A percentile compares a stretch with the other conserved stretches of the same genome.
Evolutionary conservation across 23 red algal species (phyloP).

Genomic region (Gracilaria vermiculophylla): DNA sequence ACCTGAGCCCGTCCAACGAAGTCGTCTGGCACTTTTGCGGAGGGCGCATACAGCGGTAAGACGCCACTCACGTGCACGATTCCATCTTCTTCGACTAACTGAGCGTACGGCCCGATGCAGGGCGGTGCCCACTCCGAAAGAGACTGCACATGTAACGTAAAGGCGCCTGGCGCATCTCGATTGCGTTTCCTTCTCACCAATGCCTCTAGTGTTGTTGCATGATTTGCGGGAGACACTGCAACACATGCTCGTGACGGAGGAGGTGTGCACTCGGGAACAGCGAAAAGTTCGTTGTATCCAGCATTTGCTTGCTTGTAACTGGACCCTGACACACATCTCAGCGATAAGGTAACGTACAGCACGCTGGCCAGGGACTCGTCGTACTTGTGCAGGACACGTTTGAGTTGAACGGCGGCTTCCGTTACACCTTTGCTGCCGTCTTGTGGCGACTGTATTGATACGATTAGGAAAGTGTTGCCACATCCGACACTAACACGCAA

Average conservation of each 20-base stretch:
- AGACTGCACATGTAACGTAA: slow-evolving; percentile 88
- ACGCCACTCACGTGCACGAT: slow-evolving; percentile 74
- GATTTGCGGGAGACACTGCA: slow-evolving; percentile 30
- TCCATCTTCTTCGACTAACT: slow-evolving; percentile 61
- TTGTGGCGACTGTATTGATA: slow-evolving; percentile 18
- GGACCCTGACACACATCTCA: slow-evolving; percentile 29
- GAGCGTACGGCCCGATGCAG: slow-evolving; percentile 96
- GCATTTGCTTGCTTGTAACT: slow-evolving; percentile 69
- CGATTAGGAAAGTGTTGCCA: slow-evolving; percentile 18
- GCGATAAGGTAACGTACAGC: slow-evolving; percentile 35
- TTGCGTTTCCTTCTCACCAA: slow-evolving; percentile 45
- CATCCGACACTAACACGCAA: slow-evolving; percentile 34
- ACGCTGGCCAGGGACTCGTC: slow-evolving; percentile 6
- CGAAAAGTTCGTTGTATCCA: slow-evolving; percentile 71
- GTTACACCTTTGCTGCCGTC: slow-evolving; percentile 33
- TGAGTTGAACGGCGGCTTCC: slow-evolving; percentile 1
- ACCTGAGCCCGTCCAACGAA: slow-evolving; percentile 41
- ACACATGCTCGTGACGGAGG: slow-evolving; percentile 79
- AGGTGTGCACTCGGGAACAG: slow-evolving; percentile 38
- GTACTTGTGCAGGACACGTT: slow-evolving; percentile 36
- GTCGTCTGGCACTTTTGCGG: slow-evolving; percentile 42
- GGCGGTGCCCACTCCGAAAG: slow-evolving; percentile 96
- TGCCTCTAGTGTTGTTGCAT: slow-evolving; percentile 54
- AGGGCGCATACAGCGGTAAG: slow-evolving; percentile 71
- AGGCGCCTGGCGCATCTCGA: background rate